A percentile compares a stretch with the other conserved stretches of the same genome.
phyloP scores from a whole-genome alignment of 208 protist genomes.

The Trypanosoma lewisi region DNA sequence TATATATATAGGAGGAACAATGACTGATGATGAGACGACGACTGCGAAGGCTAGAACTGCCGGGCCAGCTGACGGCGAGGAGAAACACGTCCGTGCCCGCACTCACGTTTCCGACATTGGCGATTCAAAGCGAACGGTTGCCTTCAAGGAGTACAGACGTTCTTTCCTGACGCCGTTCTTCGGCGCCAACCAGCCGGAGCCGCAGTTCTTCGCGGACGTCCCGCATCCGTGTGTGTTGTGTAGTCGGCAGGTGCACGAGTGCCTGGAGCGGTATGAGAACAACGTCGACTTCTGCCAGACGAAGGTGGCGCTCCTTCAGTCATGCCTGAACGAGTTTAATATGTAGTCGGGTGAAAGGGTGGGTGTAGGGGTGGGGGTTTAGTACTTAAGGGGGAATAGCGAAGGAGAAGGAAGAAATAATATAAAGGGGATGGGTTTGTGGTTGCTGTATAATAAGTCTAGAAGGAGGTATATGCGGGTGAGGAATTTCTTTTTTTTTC shows the following conservation, averaged over 20 bases:
- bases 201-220: slow-evolving; percentile 14
- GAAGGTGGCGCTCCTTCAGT: slow-evolving; percentile 55
- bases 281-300: slow-evolving; percentile 70
- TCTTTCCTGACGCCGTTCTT: slow-evolving; percentile 79
- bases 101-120: slow-evolving; percentile 34
- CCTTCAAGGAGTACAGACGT: slow-evolving; percentile 47
- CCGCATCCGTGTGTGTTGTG: slow-evolving; percentile 63
- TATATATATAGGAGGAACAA: too few relatives aligned
- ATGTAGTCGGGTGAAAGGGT: slow-evolving; percentile 21
- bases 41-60: neutral
- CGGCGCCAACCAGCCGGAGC: slow-evolving; percentile 62
- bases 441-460: neutral
- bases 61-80: neutral
- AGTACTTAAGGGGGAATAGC: neutral
- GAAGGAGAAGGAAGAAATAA: slow-evolving; percentile 6
- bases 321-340: slow-evolving; percentile 71
- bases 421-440: neutral
- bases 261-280: slow-evolving; percentile 58
- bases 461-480: too few relatives aligned
- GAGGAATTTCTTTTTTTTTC: too few relatives aligned
- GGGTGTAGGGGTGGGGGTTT: neutral
- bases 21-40: neutral
- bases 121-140: slow-evolving; percentile 31
- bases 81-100: slow-evolving; percentile 32
- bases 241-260: slow-evolving; percentile 61